phyloP scores from a whole-genome alignment of 2,329 filamentous ascomycete genomes.

The Botrytis byssoidea region DNA sequence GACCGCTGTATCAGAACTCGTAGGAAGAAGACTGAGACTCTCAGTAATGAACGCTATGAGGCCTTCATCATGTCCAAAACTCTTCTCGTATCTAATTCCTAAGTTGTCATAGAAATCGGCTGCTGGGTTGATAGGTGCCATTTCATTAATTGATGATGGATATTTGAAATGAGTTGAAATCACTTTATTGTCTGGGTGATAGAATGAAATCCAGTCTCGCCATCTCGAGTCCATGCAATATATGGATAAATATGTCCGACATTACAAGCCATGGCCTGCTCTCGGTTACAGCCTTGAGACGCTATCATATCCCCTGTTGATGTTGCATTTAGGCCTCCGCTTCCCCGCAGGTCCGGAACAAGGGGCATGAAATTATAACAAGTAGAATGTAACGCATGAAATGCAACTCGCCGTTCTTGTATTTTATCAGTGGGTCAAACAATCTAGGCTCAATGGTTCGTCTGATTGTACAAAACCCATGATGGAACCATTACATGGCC shows the following conservation, averaged over 20 bases:
- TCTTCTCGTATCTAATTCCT: constrained; percentile 6
- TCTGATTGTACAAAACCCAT: not conserved
- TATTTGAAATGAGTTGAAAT: not conserved
- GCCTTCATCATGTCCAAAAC: constrained; percentile 12
- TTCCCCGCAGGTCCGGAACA: not conserved
- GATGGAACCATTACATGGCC: not conserved
- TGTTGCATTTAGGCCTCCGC: not conserved
- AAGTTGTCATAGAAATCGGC: constrained; percentile 17
- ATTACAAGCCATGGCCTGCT: not conserved
- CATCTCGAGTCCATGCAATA: not conserved
- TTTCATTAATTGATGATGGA: not conserved
- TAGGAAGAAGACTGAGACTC: not conserved
- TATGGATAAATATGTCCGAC: not conserved
- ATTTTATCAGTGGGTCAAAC: not conserved
- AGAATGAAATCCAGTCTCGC: not conserved
- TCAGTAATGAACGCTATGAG: constrained; percentile 13
- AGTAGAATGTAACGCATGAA: not conserved
- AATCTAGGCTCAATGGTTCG: not conserved
- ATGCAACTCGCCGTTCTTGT: not conserved
- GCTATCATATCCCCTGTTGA: not conserved
- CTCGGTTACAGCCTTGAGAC: not conserved
- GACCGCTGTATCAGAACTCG: not conserved
- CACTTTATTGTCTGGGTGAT: not conserved
- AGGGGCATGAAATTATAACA: not conserved
- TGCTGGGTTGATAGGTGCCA: not conserved